These are phyloP conservation scores for Sugiyamaella boreocaroliniensis DNA, from an alignment of 805 yeast species.

Conservation along the genomic window DNA sequence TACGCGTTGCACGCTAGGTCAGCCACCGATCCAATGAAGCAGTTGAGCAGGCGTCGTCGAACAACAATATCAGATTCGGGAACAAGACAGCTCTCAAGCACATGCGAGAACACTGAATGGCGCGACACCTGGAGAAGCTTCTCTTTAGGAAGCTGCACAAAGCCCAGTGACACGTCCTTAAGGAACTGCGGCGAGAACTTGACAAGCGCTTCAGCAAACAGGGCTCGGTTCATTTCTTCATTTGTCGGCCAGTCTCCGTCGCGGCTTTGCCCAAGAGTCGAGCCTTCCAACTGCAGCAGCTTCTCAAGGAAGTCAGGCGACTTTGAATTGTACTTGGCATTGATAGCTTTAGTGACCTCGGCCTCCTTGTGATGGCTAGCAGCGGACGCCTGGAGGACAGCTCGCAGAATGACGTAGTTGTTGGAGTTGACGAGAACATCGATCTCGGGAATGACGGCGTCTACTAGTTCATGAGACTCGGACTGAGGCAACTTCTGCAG, in stretches of 20 bases:
- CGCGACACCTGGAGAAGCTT: constrained; percentile 65
- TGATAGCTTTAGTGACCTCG: constrained; percentile 16
- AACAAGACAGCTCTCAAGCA: constrained; percentile 59
- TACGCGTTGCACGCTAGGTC: constrained; percentile 74
- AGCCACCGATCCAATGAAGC: constrained; percentile 47
- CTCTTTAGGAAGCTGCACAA: constrained; percentile 54
- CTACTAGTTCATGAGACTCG: constrained; percentile 43
- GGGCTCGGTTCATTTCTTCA: constrained; percentile 73
- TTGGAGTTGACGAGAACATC: constrained; percentile 20
- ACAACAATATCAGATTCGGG: constrained; percentile 43
- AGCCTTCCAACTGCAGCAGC: constrained; percentile 53
- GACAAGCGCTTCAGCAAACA: constrained; percentile 67
- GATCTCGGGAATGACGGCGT: constrained; percentile 18
- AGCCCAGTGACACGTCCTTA: constrained; percentile 45
- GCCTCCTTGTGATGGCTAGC: constrained; percentile 9
- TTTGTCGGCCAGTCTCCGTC: constrained; percentile 90
- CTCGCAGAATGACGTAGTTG: constrained; percentile 16
- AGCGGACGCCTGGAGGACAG: constrained; percentile 17
- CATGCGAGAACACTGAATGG: constrained; percentile 89
- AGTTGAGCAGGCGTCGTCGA: constrained; percentile 65
- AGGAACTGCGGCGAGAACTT: constrained; percentile 59
- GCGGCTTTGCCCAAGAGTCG: constrained; percentile 68
- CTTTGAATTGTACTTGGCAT: constrained; percentile 20
- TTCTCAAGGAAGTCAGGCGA: constrained; percentile 53
- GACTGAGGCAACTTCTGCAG: constrained; percentile 55